Evolutionary conservation across 129 eudicot genomes (phyloP).

Genomic region (Cynara cardunculus): DNA sequence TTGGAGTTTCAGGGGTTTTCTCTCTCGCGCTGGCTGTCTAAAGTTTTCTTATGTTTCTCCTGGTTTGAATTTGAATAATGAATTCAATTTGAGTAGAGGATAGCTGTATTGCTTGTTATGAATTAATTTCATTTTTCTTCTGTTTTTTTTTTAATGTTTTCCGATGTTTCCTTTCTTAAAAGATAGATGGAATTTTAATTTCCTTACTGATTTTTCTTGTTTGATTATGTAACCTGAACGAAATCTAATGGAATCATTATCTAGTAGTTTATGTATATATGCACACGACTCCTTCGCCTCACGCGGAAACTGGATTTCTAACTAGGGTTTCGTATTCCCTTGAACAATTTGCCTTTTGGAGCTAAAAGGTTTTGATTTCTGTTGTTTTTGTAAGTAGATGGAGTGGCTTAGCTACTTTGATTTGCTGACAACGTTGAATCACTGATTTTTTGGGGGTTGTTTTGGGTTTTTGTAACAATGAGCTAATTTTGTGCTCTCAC

Average conservation of each 20-base stretch:
- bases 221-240: constrained; percentile 10
- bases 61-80: constrained; percentile 8
- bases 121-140: background rate
- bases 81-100: constrained; percentile 12
- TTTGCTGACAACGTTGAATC: constrained; percentile 5
- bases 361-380: background rate
- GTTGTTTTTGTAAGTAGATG: constrained; percentile 6
- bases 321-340: constrained; percentile 22
- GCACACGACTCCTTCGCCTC: constrained; percentile 6
- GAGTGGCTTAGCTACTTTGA: constrained; percentile 15
- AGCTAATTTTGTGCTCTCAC: background rate
- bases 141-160: background rate
- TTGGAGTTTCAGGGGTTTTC: background rate
- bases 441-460: background rate
- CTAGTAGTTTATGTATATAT: constrained; percentile 1
- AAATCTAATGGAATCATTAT: constrained; percentile 7
- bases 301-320: constrained; percentile 10
- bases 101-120: constrained; percentile 4
- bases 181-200: constrained; percentile 7
- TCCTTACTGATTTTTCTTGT: background rate
- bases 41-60: background rate
- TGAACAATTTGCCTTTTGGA: constrained; percentile 13
- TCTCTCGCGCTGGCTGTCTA: background rate
- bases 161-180: constrained; percentile 16
- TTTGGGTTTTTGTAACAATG: constrained; percentile 16